Conservation (phyloP, 2,329 filamentous ascomycete genomes). For the Diaporthe destruens region DNA sequence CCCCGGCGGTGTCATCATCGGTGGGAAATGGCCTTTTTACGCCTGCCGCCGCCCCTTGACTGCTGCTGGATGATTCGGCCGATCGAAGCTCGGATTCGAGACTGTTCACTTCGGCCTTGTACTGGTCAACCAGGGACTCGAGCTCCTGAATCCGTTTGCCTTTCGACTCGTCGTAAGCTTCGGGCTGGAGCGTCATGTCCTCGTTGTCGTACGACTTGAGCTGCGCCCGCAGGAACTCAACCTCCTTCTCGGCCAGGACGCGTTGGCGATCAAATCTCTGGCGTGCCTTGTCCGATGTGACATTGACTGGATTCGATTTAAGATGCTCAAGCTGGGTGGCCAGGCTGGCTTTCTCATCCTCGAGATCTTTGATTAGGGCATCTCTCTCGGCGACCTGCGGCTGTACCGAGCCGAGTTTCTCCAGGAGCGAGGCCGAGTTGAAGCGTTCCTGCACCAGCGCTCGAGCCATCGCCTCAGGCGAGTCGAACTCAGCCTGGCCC, state of each 20-base stretch:
- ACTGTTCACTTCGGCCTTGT: constrained; percentile 82
- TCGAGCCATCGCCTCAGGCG: constrained; percentile 87
- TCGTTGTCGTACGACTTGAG: constrained; percentile 90
- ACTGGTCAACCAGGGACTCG: constrained; percentile 87
- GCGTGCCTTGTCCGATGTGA: constrained; percentile 74
- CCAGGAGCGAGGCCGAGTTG: constrained; percentile 82
- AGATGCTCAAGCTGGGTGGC: constrained; percentile 78
- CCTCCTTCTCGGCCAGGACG: constrained; percentile 87
- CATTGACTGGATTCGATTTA: constrained; percentile 63
- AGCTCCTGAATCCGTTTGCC: constrained; percentile 81
- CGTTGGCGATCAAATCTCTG: constrained; percentile 88
- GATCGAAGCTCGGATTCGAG: constrained; percentile 81
- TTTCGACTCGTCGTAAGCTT: constrained; percentile 82
- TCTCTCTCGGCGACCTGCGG: constrained; percentile 84
- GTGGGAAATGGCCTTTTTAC: constrained; percentile 76
- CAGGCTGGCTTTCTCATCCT: constrained; percentile 76
- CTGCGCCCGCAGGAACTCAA: constrained; percentile 93
- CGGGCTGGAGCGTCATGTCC: constrained; percentile 86
- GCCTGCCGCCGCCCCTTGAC: constrained; percentile 57
- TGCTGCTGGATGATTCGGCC: constrained; percentile 60
- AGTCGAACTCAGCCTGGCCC: constrained; percentile 81
- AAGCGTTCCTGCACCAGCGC: constrained; percentile 87
- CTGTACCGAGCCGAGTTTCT: constrained; percentile 82
- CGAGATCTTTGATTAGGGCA: constrained; percentile 77
- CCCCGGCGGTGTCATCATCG: constrained; percentile 56